A percentile compares a stretch with the other conserved stretches of the same genome.
phyloP scores from a whole-genome alignment of 805 yeast species.

The Metschnikowia anglica region DNA sequence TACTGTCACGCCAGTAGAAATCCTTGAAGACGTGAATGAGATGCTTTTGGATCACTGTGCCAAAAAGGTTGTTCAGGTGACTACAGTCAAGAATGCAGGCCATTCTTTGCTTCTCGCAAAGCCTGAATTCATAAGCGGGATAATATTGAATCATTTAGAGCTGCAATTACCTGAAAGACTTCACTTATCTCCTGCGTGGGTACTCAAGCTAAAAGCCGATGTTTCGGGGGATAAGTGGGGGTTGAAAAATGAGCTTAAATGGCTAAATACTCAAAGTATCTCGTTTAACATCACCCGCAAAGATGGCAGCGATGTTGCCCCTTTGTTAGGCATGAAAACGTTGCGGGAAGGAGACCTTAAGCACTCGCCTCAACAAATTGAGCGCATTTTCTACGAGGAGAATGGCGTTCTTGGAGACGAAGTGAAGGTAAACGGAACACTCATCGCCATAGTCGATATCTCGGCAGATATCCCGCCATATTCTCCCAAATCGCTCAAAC shows the following conservation, averaged over 20 bases:
- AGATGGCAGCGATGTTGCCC: slow-evolving; percentile 37
- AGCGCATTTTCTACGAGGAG: slow-evolving; percentile 39
- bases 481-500: slow-evolving; percentile 53
- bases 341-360: slow-evolving; percentile 58
- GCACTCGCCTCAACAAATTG: slow-evolving; percentile 61
- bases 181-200: slow-evolving; percentile 70
- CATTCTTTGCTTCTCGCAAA: slow-evolving; percentile 63
- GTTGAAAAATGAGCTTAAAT: slow-evolving; percentile 68
- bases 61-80: slow-evolving; percentile 32
- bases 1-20: slow-evolving; percentile 48
- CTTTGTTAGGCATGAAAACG: slow-evolving; percentile 72
- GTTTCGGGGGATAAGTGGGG: slow-evolving; percentile 77
- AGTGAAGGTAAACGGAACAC: slow-evolving; percentile 28
- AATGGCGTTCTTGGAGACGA: slow-evolving; percentile 24
- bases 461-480: slow-evolving; percentile 72
- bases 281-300: slow-evolving; percentile 41
- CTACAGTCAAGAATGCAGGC: slow-evolving; percentile 51
- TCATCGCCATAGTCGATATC: slow-evolving; percentile 64
- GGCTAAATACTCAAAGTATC: slow-evolving; percentile 57
- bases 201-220: slow-evolving; percentile 58
- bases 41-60: slow-evolving; percentile 25
- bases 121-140: slow-evolving; percentile 64
- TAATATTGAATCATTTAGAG: slow-evolving; percentile 57
- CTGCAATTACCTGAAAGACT: slow-evolving; percentile 45
- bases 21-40: slow-evolving; percentile 31